Percentiles rank a stretch among this genome's conserved stretches.
These are phyloP conservation scores for Penicillium sp. DNA, from an alignment of 2,329 filamentous ascomycete species.

Conservation along the genomic window DNA sequence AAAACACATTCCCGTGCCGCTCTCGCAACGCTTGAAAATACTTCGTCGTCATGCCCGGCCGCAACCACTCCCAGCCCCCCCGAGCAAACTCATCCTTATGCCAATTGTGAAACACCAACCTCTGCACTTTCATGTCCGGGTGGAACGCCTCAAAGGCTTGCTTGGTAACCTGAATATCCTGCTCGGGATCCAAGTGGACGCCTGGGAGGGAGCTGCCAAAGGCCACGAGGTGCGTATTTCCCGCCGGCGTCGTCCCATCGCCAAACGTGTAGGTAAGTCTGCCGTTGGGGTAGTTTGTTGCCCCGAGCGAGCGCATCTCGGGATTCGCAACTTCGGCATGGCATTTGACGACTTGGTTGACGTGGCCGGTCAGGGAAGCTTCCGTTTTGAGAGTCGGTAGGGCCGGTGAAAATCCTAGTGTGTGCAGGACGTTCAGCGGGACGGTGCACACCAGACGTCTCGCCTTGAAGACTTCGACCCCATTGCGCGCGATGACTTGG, in stretches of 20 bases:
- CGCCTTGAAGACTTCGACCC: not conserved
- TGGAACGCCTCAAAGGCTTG: not conserved
- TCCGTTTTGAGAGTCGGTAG: not conserved
- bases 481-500: not conserved
- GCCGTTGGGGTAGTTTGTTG: not conserved
- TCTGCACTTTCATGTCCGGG: not conserved
- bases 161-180: not conserved
- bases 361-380: not conserved
- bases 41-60: not conserved
- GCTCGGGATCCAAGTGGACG: not conserved
- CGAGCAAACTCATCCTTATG: constrained; percentile 4
- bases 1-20: constrained; percentile 8
- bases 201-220: constrained; percentile 1
- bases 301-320: constrained; percentile 2
- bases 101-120: constrained; percentile 9
- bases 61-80: constrained; percentile 4
- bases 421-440: constrained; percentile 7
- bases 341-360: not conserved
- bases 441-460: constrained; percentile 2
- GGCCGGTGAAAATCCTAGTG: not conserved
- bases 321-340: constrained; percentile 2
- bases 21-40: constrained; percentile 5
- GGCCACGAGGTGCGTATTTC: constrained; percentile 5
- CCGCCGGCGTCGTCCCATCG: not conserved
- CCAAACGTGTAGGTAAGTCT: constrained; percentile 2